Evolutionary conservation across 768 basidiomycete genomes (phyloP), one percentile per base, ranked within the genome.

Genomic region (Kwoniella pini): DNA sequence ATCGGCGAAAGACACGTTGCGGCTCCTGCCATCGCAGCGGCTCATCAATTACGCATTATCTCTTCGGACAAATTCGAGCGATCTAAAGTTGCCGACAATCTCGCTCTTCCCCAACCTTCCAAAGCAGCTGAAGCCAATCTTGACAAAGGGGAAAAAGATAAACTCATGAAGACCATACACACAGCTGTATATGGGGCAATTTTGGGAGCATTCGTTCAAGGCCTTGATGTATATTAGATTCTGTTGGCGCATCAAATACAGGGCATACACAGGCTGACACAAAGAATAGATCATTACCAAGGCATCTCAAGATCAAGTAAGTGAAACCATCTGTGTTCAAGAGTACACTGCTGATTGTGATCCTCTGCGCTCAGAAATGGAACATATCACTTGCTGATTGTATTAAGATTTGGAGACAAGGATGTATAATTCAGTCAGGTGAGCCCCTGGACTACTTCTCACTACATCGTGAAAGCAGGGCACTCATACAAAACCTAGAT

Each of bases 391-490:
- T 79, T 17, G 61, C 64, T 0, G 49, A 58, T 15, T 75, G 74
- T 57, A 62, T 76, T 36, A 48, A 55, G 36, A 77, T 78, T 55
- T 75, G 77, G 77, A 52, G 73, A n/a, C 72, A 71, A 26, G 79
- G 79, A 28, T 78, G 76, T 57, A 78, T 78, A 58, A 77, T 78
- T 46, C 76, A 72, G 52, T 71, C 66, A 13, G 70, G 70, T 64
- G 28, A 51, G 63, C 61, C 28, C 11, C 6, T 19, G 40, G 19
- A 42, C 40, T 13, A 13, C 11, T 11, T 15, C 19, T 7, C 26
- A 28, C 52, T 55, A 24, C 59, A 26, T 19, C 38, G 39, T n/a
- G n/a, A n/a, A n/a, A n/a, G n/a, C n/a, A n/a, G n/a, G n/a, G n/a
- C n/a, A n/a, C 11, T 31, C 39, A 17, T n/a, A 5, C n/a, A n/a